phyloP scores from a whole-genome alignment of 176 grass and related monocot species.

The Avena atlantica region DNA sequence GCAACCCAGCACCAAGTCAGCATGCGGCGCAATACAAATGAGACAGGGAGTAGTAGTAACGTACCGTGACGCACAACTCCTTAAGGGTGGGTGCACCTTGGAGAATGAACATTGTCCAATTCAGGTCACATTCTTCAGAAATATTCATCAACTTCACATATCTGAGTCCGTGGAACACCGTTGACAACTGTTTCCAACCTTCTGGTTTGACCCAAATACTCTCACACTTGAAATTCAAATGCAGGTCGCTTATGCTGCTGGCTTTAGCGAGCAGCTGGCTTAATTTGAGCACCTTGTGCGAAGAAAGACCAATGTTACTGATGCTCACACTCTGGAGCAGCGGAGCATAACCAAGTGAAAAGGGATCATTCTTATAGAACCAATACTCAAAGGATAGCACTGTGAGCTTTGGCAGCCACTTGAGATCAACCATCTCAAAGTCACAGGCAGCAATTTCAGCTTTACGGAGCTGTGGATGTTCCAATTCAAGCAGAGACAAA shows the following conservation, averaged over 20 bases:
- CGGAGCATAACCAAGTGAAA: no score
- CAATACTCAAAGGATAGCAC: no score
- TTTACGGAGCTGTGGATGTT: no score
- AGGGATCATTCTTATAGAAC: no score
- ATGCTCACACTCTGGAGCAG: no score
- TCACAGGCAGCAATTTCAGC: no score
- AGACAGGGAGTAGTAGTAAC: not conserved
- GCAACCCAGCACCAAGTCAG: no score
- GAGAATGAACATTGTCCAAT: not conserved
- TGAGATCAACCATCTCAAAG: no score
- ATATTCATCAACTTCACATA: not conserved
- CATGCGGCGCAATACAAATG: no score
- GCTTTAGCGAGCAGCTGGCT: not conserved
- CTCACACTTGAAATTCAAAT: not conserved
- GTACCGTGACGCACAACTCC: not conserved
- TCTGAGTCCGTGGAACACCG: not conserved
- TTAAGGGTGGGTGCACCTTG: not conserved
- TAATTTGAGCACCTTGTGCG: not conserved
- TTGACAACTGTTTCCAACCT: not conserved
- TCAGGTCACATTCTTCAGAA: not conserved
- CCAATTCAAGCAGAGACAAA: no score
- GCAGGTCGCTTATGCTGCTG: not conserved
- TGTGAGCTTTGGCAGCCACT: no score
- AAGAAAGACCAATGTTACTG: not conserved
- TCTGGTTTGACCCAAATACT: not conserved